Evolutionary conservation across 495 filamentous ascomycete genomes (phyloP).

Genomic region (Hyaloscypha hepaticicola): DNA sequence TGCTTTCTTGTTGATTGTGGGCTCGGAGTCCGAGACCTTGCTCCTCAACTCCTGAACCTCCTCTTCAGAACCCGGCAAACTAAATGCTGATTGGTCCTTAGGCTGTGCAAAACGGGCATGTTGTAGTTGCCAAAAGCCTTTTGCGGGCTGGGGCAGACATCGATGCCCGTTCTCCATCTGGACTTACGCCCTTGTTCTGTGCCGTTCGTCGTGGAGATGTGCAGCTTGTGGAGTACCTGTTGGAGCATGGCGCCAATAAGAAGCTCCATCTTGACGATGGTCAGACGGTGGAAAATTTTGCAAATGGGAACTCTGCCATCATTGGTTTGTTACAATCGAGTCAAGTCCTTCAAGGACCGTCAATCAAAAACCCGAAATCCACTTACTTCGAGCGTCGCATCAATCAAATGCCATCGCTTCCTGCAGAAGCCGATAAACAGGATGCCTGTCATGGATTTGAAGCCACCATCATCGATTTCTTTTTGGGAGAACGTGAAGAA

Average conservation of each 20-base stretch:
- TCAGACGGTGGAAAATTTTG: neutral
- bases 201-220: neutral
- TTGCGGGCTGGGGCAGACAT: constrained; percentile 4
- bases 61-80: too few relatives aligned
- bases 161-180: constrained; percentile 4
- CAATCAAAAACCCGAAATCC: neutral
- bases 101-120: constrained; percentile 3
- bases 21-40: too few relatives aligned
- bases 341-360: constrained; percentile 1
- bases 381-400: neutral
- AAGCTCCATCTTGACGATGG: neutral
- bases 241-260: constrained; percentile 1
- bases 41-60: too few relatives aligned
- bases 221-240: neutral
- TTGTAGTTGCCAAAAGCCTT: neutral
- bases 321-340: neutral
- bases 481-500: neutral
- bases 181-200: constrained; percentile 1
- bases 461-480: constrained; percentile 5
- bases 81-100: too few relatives aligned
- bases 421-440: neutral
- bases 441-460: constrained; percentile 1
- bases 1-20: too few relatives aligned
- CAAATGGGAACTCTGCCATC: neutral
- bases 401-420: neutral